phyloP scores from a whole-genome alignment of 2,329 filamentous ascomycete species.

The Aspergillus clavatus region DNA sequence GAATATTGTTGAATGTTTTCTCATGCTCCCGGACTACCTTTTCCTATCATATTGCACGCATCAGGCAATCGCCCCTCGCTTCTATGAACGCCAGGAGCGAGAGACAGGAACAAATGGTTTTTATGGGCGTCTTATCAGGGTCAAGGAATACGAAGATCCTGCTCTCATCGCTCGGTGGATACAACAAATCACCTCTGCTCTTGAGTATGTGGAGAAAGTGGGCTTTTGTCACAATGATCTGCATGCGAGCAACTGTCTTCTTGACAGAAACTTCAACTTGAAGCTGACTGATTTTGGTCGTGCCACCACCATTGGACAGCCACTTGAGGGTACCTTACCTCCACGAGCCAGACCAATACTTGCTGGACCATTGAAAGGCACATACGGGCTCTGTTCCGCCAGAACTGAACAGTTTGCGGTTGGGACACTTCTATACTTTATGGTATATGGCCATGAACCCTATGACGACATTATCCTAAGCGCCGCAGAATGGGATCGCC shows the following conservation, averaged over 20 bases:
- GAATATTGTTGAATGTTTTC: conserved; percentile 14
- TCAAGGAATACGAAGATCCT: conserved; percentile 16
- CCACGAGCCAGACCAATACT: conserved; percentile 12
- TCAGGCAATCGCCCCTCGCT: background rate
- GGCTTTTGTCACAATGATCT: conserved; percentile 10
- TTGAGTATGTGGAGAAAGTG: conserved; percentile 16
- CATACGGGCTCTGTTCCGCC: conserved; percentile 17
- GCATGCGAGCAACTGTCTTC: conserved; percentile 6
- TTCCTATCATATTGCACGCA: conserved; percentile 13
- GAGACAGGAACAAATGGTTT: conserved; percentile 1
- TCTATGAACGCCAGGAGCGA: background rate
- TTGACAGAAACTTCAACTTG: conserved; percentile 11
- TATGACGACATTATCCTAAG: conserved; percentile 7
- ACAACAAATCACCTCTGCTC: conserved; percentile 15
- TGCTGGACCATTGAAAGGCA: conserved; percentile 14
- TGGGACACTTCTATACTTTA: conserved; percentile 17
- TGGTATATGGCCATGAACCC: conserved; percentile 18
- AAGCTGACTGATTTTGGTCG: conserved; percentile 7
- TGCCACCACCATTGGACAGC: conserved; percentile 16
- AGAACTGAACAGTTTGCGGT: conserved; percentile 20
- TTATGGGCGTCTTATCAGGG: conserved; percentile 6
- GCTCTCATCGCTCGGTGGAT: conserved; percentile 16
- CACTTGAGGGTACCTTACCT: conserved; percentile 9
- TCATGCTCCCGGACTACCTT: conserved; percentile 11
- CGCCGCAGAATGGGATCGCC: conserved; percentile 6